These are phyloP conservation scores for Solanum okadae DNA, from an alignment of 257 asterid genomes.

Conservation along the genomic window DNA sequence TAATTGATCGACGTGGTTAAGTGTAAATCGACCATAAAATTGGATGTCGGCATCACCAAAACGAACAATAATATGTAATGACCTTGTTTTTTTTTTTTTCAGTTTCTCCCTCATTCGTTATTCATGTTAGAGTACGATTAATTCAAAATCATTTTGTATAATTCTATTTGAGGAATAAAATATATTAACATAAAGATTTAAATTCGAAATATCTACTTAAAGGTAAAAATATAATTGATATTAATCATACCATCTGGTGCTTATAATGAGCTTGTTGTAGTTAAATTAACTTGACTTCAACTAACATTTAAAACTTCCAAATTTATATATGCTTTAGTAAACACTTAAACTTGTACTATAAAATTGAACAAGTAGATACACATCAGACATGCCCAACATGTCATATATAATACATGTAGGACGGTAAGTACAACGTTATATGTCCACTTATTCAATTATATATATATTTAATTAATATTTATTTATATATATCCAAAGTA, in stretches of 20 bases:
- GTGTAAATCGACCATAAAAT: not conserved
- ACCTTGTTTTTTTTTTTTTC: not conserved
- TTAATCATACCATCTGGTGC: not conserved
- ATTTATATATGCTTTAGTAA: too few species aligned
- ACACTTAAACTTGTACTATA: too few species aligned
- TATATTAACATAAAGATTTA: not conserved
- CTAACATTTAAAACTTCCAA: too few species aligned
- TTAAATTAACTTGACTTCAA: not conserved
- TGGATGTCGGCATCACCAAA: not conserved
- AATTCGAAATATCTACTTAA: not conserved
- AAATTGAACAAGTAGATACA: too few species aligned
- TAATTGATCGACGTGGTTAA: not conserved
- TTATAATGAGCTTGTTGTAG: not conserved
- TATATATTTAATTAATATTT: too few species aligned
- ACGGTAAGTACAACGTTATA: too few species aligned
- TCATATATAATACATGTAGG: too few species aligned
- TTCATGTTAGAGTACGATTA: not conserved
- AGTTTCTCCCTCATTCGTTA: not conserved
- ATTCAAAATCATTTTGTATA: not conserved
- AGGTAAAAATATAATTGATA: not conserved
- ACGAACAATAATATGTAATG: not conserved
- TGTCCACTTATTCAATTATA: too few species aligned
- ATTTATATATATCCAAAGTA: too few species aligned
- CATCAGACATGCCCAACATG: too few species aligned
- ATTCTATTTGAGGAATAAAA: not conserved